These are phyloP conservation scores for Naematelia aurantialba DNA, from an alignment of 768 basidiomycete genomes.

Conservation along the genomic window DNA sequence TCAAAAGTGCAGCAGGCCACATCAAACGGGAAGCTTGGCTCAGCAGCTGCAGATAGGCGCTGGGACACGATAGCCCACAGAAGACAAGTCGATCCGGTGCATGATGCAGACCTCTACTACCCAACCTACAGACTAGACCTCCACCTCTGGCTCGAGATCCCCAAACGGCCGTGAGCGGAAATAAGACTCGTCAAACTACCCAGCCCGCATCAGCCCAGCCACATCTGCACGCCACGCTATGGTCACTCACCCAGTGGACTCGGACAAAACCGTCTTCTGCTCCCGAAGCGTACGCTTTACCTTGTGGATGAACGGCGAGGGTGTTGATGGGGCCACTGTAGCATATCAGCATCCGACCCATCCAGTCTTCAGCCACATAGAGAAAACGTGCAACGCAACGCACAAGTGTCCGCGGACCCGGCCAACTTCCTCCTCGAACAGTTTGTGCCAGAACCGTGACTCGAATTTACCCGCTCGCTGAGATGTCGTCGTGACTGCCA, in stretches of 20 bases:
- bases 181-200: conserved; percentile 89
- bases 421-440: conserved; percentile 94
- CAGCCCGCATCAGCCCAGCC: conserved; percentile 11
- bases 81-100: not conserved
- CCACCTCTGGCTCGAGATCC: conserved; percentile 71
- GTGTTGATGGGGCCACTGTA: conserved; percentile 54
- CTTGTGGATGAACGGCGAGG: conserved; percentile 85
- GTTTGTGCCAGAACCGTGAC: conserved; percentile 94
- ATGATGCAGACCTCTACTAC: not conserved
- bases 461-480: conserved; percentile 94
- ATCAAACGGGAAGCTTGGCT: no score
- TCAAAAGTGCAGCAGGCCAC: no score
- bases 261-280: conserved; percentile 84
- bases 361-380: not conserved
- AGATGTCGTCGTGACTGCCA: conserved; percentile 93
- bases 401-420: conserved; percentile 98
- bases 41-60: no score
- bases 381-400: conserved; percentile 49
- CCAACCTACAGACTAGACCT: conserved; percentile 23
- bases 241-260: conserved; percentile 47
- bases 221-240: not conserved
- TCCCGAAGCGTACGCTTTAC: conserved; percentile 85
- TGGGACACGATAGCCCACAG: no score
- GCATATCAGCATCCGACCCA: not conserved
- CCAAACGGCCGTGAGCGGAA: conserved; percentile 89